Base-by-base conservation (phyloP, 1,284 basidiomycete species). In the Phenoliferia sp. region DNA sequence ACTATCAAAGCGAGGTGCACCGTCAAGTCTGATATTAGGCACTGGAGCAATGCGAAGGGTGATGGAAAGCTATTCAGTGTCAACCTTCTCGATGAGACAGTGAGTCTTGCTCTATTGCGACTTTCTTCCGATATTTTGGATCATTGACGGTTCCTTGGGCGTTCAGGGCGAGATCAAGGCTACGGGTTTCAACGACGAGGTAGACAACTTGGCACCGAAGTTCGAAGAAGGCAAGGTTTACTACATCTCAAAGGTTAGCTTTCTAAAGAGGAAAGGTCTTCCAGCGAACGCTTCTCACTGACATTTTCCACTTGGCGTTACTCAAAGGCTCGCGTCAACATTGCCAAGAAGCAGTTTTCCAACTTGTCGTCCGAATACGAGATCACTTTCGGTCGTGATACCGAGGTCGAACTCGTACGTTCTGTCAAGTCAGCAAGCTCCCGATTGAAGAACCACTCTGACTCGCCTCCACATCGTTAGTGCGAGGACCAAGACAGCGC, bases 261-360 rank as follows among this genome's bases (percentile, higher is more conserved):
- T 44, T 44, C 39, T 22, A n/a, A n/a, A n/a, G n/a, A n/a, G n/a
- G n/a, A n/a, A n/a, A n/a, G n/a, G n/a, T n/a, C n/a, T n/a, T n/a
- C n/a, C n/a, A n/a, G n/a, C n/a, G n/a, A n/a, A n/a, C n/a, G n/a
- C n/a, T n/a, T n/a, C n/a, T n/a, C n/a, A n/a, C n/a, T n/a, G 39
- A 12, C 39, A 12, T 22, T 44, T 12, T 44, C 22, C 12, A 44
- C 12, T 22, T 12, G 22, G 12, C 39, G 12, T 22, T 12, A 44
- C 39, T 22, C 22, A 12, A 44, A 44, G 39, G 95, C 90, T 10
- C 86, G 90, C 64, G 89, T 99, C 77, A 91, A 92, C 77, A 87
- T 98, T 35, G 94, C 95, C 57, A 99, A 98, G 83, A 98, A 95
- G 82, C 95, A 97, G 81, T 99, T 96, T 80, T 90, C 86, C 62